Evolutionary conservation across 306 rosid species (phyloP).

Genomic region (Cucurbita pepo): DNA sequence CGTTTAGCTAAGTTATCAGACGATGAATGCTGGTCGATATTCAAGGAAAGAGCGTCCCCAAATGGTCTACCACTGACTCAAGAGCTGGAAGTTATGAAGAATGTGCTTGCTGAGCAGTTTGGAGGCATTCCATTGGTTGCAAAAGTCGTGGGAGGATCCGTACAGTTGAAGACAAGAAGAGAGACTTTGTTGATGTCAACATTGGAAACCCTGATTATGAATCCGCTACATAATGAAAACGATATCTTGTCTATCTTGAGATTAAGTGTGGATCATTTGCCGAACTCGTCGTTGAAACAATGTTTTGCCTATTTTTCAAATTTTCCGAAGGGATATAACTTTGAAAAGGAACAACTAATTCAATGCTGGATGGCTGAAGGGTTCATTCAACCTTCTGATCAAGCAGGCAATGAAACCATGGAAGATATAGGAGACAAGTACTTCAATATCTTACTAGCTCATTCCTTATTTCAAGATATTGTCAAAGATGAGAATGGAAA

Average conservation of each 20-base stretch:
- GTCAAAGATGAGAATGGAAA: not conserved
- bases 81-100: constrained; percentile 3
- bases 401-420: not conserved
- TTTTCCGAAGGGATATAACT: not conserved
- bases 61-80: not conserved
- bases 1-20: not conserved
- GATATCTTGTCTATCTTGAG: constrained; percentile 1
- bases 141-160: constrained; percentile 10
- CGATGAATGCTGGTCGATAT: constrained; percentile 11
- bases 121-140: constrained; percentile 15
- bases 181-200: not conserved
- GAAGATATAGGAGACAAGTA: constrained; percentile 5
- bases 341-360: not conserved
- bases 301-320: constrained; percentile 2
- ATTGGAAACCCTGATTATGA: not conserved
- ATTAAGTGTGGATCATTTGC: constrained; percentile 10
- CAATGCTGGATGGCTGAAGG: constrained; percentile 6
- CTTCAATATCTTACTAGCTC: not conserved
- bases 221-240: not conserved
- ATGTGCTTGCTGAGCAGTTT: constrained; percentile 7
- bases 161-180: not conserved
- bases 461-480: constrained; percentile 4
- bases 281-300: not conserved
- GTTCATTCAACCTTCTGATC: constrained; percentile 1
- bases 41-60: constrained; percentile 3